A percentile compares a stretch with the other conserved stretches of the same genome.
These are phyloP conservation scores for Trichoderma pleuroti DNA, from an alignment of 2,329 filamentous ascomycete species.

Conservation along the genomic window DNA sequence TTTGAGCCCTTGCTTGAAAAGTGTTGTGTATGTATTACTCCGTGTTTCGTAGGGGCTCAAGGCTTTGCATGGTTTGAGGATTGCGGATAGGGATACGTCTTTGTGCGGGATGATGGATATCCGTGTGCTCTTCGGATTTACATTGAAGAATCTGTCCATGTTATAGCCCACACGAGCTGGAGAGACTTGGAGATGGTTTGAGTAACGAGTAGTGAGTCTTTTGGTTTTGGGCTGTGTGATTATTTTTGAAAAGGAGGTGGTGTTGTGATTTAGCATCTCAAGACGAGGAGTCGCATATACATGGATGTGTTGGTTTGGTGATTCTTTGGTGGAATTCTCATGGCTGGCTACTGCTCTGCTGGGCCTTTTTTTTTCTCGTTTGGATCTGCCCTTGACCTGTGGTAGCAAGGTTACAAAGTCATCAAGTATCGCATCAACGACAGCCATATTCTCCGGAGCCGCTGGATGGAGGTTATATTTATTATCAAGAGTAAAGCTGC, in stretches of 20 bases:
- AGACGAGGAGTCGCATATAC: background rate
- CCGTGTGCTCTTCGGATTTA: background rate
- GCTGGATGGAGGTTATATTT: slow-evolving; percentile 51
- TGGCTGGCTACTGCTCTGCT: background rate
- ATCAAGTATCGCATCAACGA: slow-evolving; percentile 73
- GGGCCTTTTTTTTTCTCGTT: slow-evolving; percentile 63
- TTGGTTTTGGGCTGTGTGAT: background rate
- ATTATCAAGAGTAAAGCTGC: too few relatives aligned
- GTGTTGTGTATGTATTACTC: background rate
- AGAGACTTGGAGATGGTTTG: background rate
- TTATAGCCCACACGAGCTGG: background rate
- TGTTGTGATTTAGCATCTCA: background rate
- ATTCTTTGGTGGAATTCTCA: background rate
- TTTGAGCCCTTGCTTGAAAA: background rate
- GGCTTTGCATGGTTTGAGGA: background rate
- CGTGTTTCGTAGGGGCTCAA: background rate
- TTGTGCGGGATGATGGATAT: background rate
- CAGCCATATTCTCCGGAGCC: slow-evolving; percentile 75
- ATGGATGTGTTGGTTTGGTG: background rate
- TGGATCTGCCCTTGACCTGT: slow-evolving; percentile 62
- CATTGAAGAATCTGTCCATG: background rate
- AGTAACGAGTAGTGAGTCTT: background rate
- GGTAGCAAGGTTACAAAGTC: slow-evolving; percentile 67
- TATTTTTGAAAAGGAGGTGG: background rate
- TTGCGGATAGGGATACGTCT: slow-evolving; percentile 7